phyloP scores from a whole-genome alignment of 306 rosid genomes.

The Trifolium subterraneum region DNA sequence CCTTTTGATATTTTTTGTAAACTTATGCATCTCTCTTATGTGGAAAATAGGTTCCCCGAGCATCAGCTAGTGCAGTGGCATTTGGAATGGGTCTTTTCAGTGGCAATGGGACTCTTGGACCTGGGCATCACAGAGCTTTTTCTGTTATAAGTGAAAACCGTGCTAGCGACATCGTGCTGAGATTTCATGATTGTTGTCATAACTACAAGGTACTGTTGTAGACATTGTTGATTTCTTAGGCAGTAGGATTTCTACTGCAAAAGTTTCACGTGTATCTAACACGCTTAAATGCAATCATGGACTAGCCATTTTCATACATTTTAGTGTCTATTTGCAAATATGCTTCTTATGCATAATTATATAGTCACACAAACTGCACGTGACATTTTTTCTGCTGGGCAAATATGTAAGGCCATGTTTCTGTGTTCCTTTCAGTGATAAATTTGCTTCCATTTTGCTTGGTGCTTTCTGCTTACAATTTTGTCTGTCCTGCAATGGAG shows the following conservation, averaged over 20 bases:
- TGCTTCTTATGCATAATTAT: conserved; percentile 10
- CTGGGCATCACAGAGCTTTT: conserved; percentile 78
- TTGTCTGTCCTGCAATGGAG: background rate
- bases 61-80: conserved; percentile 98
- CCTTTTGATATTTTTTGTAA: conserved; percentile 8
- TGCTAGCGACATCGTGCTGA: conserved; percentile 76
- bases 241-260: conserved; percentile 14
- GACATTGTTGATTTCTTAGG: conserved; percentile 27
- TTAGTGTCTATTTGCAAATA: conserved; percentile 31
- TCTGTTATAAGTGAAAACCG: conserved; percentile 87
- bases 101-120: conserved; percentile 86
- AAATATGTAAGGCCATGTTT: conserved; percentile 9
- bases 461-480: conserved; percentile 13
- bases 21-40: conserved; percentile 27
- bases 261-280: conserved; percentile 20
- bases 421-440: background rate
- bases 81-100: conserved; percentile 91
- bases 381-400: background rate
- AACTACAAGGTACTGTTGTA: conserved; percentile 75
- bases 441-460: conserved; percentile 22
- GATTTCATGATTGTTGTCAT: conserved; percentile 78
- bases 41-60: conserved; percentile 76
- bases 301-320: conserved; percentile 22
- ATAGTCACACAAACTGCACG: conserved; percentile 9
- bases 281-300: conserved; percentile 8